Conservation (phyloP, 83 land plant genomes). For the Picea abies region DNA sequence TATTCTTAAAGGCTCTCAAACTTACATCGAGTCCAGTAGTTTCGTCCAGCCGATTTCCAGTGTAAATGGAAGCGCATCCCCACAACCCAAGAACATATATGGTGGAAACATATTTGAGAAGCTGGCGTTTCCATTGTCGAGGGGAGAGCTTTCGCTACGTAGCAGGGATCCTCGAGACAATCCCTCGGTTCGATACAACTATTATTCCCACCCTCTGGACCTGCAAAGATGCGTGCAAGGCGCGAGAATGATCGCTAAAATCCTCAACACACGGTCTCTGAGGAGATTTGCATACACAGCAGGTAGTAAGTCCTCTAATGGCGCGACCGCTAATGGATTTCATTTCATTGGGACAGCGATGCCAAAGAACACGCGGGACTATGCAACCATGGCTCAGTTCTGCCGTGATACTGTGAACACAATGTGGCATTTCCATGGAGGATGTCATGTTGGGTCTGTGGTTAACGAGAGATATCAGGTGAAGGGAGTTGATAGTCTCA, state of each 20-base stretch:
- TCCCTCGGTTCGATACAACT: conserved; percentile 43
- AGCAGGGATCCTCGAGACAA: conserved; percentile 29
- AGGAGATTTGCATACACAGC: background rate
- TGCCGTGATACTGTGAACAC: conserved; percentile 25
- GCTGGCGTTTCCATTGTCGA: conserved; percentile 34
- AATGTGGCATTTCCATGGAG: conserved; percentile 42
- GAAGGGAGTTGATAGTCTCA: conserved; percentile 24
- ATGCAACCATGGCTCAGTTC: conserved; percentile 8
- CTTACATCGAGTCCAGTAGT: conserved; percentile 42
- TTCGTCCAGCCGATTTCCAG: background rate
- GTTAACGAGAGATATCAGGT: conserved; percentile 19
- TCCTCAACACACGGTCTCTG: conserved; percentile 7
- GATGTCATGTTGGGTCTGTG: conserved; percentile 31
- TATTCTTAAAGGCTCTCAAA: conserved; percentile 24
- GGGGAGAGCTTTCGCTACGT: conserved; percentile 24
- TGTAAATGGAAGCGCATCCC: background rate
- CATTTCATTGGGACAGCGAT: background rate
- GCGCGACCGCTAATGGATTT: background rate
- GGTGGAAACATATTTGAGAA: conserved; percentile 35
- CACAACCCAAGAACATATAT: background rate
- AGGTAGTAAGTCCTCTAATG: background rate
- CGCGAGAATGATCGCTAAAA: background rate
- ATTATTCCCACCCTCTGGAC: conserved; percentile 34
- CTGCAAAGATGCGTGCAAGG: conserved; percentile 36
- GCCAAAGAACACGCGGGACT: conserved; percentile 14